A percentile compares a stretch with the other conserved stretches of the same genome.
phyloP scores from a whole-genome alignment of 352 stramenopile genomes.

The Pythium diclinum region DNA sequence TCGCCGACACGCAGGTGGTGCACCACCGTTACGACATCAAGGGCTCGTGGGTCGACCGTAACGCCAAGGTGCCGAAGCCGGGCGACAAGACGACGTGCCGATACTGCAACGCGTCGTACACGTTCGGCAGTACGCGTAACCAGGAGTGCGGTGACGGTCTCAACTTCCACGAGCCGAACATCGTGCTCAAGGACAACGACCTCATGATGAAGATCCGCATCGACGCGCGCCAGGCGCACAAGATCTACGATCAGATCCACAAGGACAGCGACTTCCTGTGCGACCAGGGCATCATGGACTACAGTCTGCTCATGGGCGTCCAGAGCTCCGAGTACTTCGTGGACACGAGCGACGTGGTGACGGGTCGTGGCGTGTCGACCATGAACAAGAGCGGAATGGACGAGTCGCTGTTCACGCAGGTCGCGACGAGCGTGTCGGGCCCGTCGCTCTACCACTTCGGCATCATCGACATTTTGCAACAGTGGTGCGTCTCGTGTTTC shows the following conservation, averaged over 20 bases:
- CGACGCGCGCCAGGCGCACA: conserved; percentile 63
- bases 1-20: conserved; percentile 81
- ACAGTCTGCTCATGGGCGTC: conserved; percentile 89
- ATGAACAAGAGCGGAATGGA: conserved; percentile 37
- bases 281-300: conserved; percentile 91
- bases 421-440: conserved; percentile 80
- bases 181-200: conserved; percentile 88
- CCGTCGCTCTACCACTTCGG: conserved; percentile 89
- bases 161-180: conserved; percentile 88
- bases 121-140: conserved; percentile 82
- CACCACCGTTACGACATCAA: conserved; percentile 92
- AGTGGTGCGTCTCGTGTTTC: conserved; percentile 52
- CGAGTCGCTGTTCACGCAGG: conserved; percentile 76
- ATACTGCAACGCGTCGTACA: conserved; percentile 87
- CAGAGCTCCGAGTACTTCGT: conserved; percentile 89
- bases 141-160: conserved; percentile 82
- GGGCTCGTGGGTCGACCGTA: conserved; percentile 87
- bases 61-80: conserved; percentile 76
- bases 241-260: conserved; percentile 87
- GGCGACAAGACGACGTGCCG: conserved; percentile 79
- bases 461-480: conserved; percentile 91
- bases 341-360: conserved; percentile 66
- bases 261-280: conserved; percentile 88
- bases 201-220: conserved; percentile 90
- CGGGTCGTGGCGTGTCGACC: conserved; percentile 23